These are phyloP conservation scores for Lomentospora prolificans DNA, from an alignment of 2,329 filamentous ascomycete species.

Conservation along the genomic window DNA sequence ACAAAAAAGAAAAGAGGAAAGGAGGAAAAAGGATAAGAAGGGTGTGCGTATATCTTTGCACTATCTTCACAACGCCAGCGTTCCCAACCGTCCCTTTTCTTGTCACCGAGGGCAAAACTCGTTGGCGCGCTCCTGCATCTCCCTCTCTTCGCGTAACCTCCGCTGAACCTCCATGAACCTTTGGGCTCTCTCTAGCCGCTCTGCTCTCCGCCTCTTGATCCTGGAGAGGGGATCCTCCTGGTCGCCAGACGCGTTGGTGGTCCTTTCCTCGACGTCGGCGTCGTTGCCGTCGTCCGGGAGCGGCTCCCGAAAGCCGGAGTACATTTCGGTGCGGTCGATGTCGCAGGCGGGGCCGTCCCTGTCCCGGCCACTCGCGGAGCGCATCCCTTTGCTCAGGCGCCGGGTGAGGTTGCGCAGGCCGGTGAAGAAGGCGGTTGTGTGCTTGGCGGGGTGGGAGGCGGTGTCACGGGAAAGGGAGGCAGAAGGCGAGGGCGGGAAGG, in stretches of 20 bases:
- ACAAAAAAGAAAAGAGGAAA: too few relatives aligned
- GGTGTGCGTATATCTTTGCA: too few relatives aligned
- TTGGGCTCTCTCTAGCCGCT: constrained; percentile 29
- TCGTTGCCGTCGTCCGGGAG: background rate
- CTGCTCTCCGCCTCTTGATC: constrained; percentile 23
- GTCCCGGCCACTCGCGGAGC: background rate
- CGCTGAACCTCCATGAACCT: constrained; percentile 21
- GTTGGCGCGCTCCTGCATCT: constrained; percentile 5
- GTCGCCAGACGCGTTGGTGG: too few relatives aligned
- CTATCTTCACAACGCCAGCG: too few relatives aligned
- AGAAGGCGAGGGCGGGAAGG: constrained; percentile 15
- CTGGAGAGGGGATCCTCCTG: constrained; percentile 6
- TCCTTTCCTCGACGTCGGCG: too few relatives aligned
- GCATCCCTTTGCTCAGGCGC: background rate
- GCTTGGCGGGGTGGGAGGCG: background rate
- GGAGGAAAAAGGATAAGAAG: too few relatives aligned
- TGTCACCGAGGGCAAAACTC: too few relatives aligned
- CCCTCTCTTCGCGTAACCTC: constrained; percentile 13
- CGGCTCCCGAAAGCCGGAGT: constrained; percentile 12
- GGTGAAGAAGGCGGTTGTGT: background rate
- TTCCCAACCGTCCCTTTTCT: too few relatives aligned
- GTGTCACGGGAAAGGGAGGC: constrained; percentile 12
- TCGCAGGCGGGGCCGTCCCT: background rate
- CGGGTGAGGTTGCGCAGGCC: background rate
- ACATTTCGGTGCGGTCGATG: constrained; percentile 24